Evolutionary conservation across 768 basidiomycete species (phyloP).

Genomic region (Coprinopsis cinerea): DNA sequence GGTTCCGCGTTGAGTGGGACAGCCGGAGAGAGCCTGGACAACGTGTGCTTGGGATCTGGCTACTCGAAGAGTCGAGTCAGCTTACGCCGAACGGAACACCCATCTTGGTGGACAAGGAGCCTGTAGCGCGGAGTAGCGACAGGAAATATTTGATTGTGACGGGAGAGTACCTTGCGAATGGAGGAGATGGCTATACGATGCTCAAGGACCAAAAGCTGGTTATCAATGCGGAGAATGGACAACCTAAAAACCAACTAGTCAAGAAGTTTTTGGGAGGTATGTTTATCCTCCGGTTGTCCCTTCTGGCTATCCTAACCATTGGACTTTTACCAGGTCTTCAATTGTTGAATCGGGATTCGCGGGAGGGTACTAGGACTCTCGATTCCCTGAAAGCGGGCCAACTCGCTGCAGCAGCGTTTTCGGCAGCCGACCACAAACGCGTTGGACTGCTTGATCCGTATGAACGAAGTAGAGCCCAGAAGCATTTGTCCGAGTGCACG

Average conservation of each 20-base stretch:
- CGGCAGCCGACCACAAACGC: background rate
- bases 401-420: background rate
- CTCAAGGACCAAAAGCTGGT: background rate
- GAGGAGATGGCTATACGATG: background rate
- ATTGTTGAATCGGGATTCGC: background rate
- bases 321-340: background rate
- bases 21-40: slow-evolving; percentile 63
- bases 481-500: no score
- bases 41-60: slow-evolving; percentile 69
- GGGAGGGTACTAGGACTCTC: no score
- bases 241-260: background rate
- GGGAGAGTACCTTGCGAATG: background rate
- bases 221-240: background rate
- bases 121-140: background rate
- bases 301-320: background rate
- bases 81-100: background rate
- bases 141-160: background rate
- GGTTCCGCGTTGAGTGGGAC: slow-evolving; percentile 85
- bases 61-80: slow-evolving; percentile 27
- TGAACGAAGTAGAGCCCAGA: background rate
- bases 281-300: background rate
- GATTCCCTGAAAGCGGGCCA: no score
- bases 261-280: background rate
- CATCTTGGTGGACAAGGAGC: background rate
- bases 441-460: background rate